Conservation (phyloP, 345 rosid genomes). For the Anacardium occidentale region DNA sequence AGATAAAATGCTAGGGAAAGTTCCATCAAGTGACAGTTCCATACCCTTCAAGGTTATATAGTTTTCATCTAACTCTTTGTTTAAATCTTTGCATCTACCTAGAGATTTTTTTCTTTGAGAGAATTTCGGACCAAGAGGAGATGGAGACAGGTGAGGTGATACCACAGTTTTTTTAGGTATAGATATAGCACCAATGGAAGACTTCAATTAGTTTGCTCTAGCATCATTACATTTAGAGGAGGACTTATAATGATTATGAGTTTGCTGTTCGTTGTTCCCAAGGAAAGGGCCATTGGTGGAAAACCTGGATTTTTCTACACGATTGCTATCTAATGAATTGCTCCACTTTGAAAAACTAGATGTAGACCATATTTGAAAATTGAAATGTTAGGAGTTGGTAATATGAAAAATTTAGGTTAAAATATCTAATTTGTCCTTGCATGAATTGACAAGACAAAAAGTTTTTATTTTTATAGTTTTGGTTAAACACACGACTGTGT, state of each 20-base stretch:
- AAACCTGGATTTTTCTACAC: conserved; percentile 18
- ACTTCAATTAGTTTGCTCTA: conserved; percentile 27
- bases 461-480: no score
- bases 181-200: conserved; percentile 33
- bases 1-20: conserved; percentile 26
- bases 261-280: conserved; percentile 22
- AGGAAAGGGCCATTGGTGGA: conserved; percentile 47
- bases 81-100: conserved; percentile 27
- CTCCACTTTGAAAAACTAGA: conserved; percentile 27
- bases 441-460: no score
- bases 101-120: conserved; percentile 36
- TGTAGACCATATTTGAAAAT: conserved; percentile 22
- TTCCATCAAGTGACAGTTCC: conserved; percentile 35
- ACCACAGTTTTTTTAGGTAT: conserved; percentile 36
- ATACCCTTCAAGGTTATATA: conserved; percentile 33
- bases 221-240: conserved; percentile 27
- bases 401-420: no score
- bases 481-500: no score
- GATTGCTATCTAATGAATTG: conserved; percentile 16
- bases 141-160: conserved; percentile 48
- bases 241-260: conserved; percentile 14
- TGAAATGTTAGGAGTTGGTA: conserved; percentile 24
- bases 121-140: conserved; percentile 67
- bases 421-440: no score
- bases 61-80: conserved; percentile 26